phyloP scores from a whole-genome alignment of 768 basidiomycete genomes.

The Podaxis sp. region DNA sequence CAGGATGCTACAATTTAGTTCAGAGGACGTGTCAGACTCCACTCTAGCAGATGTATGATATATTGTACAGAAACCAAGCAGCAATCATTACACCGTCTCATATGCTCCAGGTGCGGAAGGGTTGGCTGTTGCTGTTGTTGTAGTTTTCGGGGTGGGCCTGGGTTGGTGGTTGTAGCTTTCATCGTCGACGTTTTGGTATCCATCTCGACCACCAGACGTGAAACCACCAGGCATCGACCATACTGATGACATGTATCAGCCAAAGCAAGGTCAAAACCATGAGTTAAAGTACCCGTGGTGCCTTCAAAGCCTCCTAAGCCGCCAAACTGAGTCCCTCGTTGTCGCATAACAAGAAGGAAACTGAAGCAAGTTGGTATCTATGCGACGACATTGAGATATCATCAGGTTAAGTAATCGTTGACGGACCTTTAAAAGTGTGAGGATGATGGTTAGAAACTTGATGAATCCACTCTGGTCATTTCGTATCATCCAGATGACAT shows the following conservation, averaged over 20 bases:
- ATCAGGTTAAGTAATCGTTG: no score
- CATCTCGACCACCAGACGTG: constrained; percentile 51
- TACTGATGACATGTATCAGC: constrained; percentile 37
- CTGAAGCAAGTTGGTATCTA: constrained; percentile 63
- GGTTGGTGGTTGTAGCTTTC: constrained; percentile 35
- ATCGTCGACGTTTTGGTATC: constrained; percentile 65
- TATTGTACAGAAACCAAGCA: constrained; percentile 4
- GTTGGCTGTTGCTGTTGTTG: constrained; percentile 21
- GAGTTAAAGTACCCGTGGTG: constrained; percentile 49
- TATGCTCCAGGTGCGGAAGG: constrained; percentile 39
- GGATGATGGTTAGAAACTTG: constrained; percentile 51
- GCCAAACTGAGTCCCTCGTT: constrained; percentile 56
- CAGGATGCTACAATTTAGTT: not conserved
- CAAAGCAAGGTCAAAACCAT: constrained; percentile 7
- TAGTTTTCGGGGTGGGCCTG: constrained; percentile 24
- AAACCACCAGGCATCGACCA: constrained; percentile 82
- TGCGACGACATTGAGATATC: not conserved
- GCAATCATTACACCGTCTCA: constrained; percentile 35
- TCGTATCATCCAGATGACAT: constrained; percentile 67
- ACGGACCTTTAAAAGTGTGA: constrained; percentile 59
- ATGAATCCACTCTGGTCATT: constrained; percentile 57
- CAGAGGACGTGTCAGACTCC: constrained; percentile 12
- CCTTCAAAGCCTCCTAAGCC: constrained; percentile 48
- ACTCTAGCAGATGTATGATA: constrained; percentile 3
- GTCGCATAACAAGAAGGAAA: constrained; percentile 51